These are phyloP conservation scores for Rhizophora mangle DNA, from an alignment of 345 rosid species.

Conservation along the genomic window DNA sequence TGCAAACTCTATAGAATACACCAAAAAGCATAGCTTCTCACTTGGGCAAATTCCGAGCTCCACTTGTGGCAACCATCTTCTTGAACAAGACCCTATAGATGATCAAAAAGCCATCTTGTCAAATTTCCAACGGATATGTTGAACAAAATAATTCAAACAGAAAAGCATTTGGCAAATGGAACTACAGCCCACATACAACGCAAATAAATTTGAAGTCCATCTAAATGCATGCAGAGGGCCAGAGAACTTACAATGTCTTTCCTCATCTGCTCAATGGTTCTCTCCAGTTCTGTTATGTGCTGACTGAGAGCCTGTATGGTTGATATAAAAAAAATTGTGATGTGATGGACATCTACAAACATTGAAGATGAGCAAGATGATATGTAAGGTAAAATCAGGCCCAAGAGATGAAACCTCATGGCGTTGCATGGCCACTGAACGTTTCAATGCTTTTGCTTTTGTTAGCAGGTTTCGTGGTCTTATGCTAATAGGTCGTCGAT, in stretches of 20 bases:
- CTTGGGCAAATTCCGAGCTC: constrained; percentile 36
- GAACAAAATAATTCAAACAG: not conserved
- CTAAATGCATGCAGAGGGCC: not conserved
- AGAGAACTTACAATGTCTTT: constrained; percentile 65
- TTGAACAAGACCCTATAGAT: constrained; percentile 33
- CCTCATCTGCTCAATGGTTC: constrained; percentile 67
- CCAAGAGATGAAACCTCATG: constrained; percentile 67
- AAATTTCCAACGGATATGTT: not conserved
- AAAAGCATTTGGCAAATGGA: not conserved
- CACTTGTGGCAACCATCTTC: constrained; percentile 28
- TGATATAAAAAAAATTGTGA: constrained; percentile 7
- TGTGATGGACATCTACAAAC: not conserved
- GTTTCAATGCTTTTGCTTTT: constrained; percentile 94
- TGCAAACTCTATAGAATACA: not conserved
- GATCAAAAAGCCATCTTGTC: constrained; percentile 17
- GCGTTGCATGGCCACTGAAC: constrained; percentile 91
- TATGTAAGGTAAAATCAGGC: not conserved
- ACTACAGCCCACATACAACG: not conserved
- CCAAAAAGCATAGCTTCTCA: constrained; percentile 21
- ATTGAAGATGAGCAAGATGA: constrained; percentile 1
- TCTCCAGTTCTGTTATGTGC: constrained; percentile 86
- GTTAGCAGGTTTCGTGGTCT: constrained; percentile 95
- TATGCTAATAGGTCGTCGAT: constrained; percentile 72
- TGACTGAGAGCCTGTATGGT: constrained; percentile 80
- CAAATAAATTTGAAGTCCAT: not conserved